Evolutionary conservation across 305 asterid species (phyloP).

Genomic region (Rubia balearica): DNA sequence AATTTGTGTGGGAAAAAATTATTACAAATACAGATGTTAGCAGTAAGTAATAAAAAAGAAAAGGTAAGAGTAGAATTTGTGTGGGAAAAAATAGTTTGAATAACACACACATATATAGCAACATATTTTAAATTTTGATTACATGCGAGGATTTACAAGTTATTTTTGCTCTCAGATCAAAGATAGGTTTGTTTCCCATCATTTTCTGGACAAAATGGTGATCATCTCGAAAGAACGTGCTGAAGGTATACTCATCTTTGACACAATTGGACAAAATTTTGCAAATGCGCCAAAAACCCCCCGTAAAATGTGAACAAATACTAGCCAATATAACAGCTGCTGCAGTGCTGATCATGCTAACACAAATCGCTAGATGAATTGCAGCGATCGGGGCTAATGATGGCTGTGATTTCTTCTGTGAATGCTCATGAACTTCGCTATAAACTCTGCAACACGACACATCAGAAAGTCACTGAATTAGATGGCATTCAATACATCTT

Average conservation of each 20-base stretch:
- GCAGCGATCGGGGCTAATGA: slow-evolving; percentile 21
- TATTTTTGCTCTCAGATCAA: background rate
- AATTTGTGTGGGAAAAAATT: background rate
- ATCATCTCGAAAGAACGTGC: background rate
- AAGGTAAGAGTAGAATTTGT: too few relatives aligned
- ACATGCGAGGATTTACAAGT: background rate
- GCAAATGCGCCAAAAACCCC: background rate
- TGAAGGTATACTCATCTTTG: background rate
- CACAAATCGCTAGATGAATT: background rate
- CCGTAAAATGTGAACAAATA: background rate
- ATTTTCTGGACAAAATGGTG: background rate
- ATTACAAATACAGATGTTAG: too few relatives aligned
- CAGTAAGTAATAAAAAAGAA: too few relatives aligned
- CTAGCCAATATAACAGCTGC: too few relatives aligned
- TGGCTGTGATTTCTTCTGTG: slow-evolving; percentile 48
- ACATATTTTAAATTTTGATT: background rate
- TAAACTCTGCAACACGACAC: slow-evolving; percentile 50
- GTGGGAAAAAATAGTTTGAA: too few relatives aligned
- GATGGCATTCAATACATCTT: background rate
- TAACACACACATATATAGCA: too few relatives aligned
- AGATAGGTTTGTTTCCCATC: background rate
- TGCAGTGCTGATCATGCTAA: background rate
- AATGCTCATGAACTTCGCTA: slow-evolving; percentile 80
- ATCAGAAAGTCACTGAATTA: background rate
- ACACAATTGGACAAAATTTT: background rate